Evolutionary conservation across 495 filamentous ascomycete species (phyloP), one percentile per base, ranked within the genome.

Genomic region (Penicillium pulvis): DNA sequence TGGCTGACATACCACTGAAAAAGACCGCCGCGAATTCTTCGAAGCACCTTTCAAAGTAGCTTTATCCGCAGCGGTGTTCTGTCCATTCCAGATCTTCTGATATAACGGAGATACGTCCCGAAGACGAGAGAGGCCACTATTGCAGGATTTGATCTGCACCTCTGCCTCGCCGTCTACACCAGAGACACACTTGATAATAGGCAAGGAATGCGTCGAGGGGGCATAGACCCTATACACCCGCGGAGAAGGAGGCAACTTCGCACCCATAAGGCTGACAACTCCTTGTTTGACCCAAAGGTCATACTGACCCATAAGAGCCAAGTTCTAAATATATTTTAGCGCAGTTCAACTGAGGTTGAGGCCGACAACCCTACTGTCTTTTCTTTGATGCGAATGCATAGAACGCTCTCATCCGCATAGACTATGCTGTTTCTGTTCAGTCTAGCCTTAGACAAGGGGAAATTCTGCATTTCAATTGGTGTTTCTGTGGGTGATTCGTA

Each of bases 191-290:
- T 85, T 80, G 48, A 96, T 83, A 10, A 88, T 79, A 1, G 91
- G 90, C 16, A 94, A 74, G 6, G 90, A 86, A 70, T 94, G 90
- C 9, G 88, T 92, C 39, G 82, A 85, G 11, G 90, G 87, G 31
- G 88, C 87, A 75, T 87, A 88, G 9, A 93, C 81, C 69, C 85
- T 79, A 58, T 87, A 80, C 1, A 80, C 51, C 2, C 66, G 63
- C 16, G 81, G 73, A 0, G 81, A 82, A 9, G 82, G 68, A 35
- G 76, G 76, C 8, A 95, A 58, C 19, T 81, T 84, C 0, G 89
- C 86, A 4, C 91, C 91, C 62, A 82, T 77, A 19, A 89, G 57
- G 59, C 83, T 83, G 24, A 92, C 74, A 41, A 86, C 81, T 26
- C 87, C 85, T 52, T 85, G 79, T 44, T 77, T 79, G 3, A 93